Conservation (phyloP, 306 rosid species). For the Abrus pulchellus region DNA sequence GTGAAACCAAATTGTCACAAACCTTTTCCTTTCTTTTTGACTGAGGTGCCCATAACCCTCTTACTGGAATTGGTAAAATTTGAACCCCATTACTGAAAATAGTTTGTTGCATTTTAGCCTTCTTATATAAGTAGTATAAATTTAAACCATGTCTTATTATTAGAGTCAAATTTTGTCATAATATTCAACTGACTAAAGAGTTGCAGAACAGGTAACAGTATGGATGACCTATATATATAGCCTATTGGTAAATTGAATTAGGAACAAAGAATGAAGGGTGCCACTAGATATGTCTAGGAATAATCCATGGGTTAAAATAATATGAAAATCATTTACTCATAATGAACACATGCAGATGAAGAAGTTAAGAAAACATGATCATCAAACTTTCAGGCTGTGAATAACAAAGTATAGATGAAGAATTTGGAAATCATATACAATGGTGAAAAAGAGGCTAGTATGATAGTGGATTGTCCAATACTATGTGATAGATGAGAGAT, state of each 20-base stretch:
- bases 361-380: neutral
- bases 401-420: constrained; percentile 26
- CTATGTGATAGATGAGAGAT: constrained; percentile 26
- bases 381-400: constrained; percentile 33
- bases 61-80: neutral
- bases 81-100: neutral
- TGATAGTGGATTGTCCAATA: constrained; percentile 1
- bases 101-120: neutral
- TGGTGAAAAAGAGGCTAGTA: constrained; percentile 26
- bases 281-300: neutral
- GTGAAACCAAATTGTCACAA: neutral
- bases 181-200: neutral
- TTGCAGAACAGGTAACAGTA: neutral
- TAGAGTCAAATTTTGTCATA: constrained; percentile 5
- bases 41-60: too few relatives aligned
- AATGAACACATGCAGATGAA: constrained; percentile 1
- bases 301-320: neutral
- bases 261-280: too few relatives aligned
- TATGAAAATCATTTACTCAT: constrained; percentile 12
- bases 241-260: neutral
- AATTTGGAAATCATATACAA: constrained; percentile 37
- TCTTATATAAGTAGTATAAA: neutral
- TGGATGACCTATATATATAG: neutral
- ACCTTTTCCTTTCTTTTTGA: too few relatives aligned
- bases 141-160: neutral